Evolutionary conservation across 768 basidiomycete genomes (phyloP).

Genomic region (Lactarius psammicola): DNA sequence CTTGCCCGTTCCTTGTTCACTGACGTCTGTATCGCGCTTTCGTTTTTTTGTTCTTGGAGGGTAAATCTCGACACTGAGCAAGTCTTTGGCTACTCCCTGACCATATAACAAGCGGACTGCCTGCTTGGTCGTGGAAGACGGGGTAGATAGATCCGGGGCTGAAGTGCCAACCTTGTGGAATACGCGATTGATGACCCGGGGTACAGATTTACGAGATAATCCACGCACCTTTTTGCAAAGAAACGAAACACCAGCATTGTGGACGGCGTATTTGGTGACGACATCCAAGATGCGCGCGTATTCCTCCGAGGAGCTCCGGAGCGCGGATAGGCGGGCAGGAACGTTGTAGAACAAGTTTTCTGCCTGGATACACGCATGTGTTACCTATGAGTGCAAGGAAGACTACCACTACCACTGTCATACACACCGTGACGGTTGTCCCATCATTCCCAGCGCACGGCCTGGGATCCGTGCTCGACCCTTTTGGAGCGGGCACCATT

Average conservation of each 20-base stretch:
- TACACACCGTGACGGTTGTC: slow-evolving; percentile 75
- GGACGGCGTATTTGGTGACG: slow-evolving; percentile 88
- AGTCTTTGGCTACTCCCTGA: slow-evolving; percentile 72
- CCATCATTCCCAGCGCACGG: slow-evolving; percentile 95
- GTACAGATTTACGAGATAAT: neutral
- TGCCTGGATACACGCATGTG: slow-evolving; percentile 51
- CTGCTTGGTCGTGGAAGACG: slow-evolving; percentile 62
- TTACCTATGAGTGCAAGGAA: neutral
- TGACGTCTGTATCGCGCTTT: slow-evolving; percentile 32
- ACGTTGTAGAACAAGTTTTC: slow-evolving; percentile 96
- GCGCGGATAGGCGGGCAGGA: slow-evolving; percentile 79
- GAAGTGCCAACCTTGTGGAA: slow-evolving; percentile 59
- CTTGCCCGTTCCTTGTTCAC: slow-evolving; percentile 36
- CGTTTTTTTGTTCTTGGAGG: slow-evolving; percentile 31
- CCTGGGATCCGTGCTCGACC: slow-evolving; percentile 72
- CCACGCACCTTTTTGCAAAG: slow-evolving; percentile 80
- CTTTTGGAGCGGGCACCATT: slow-evolving; percentile 67
- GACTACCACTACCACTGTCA: neutral
- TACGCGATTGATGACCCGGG: neutral
- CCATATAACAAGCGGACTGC: slow-evolving; percentile 84
- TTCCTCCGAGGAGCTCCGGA: slow-evolving; percentile 85
- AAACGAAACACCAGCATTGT: slow-evolving; percentile 87
- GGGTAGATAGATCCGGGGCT: slow-evolving; percentile 79
- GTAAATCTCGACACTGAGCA: slow-evolving; percentile 45
- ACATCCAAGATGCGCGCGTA: slow-evolving; percentile 90